Conservation (phyloP, 805 yeast species). For the Candida germanica region DNA sequence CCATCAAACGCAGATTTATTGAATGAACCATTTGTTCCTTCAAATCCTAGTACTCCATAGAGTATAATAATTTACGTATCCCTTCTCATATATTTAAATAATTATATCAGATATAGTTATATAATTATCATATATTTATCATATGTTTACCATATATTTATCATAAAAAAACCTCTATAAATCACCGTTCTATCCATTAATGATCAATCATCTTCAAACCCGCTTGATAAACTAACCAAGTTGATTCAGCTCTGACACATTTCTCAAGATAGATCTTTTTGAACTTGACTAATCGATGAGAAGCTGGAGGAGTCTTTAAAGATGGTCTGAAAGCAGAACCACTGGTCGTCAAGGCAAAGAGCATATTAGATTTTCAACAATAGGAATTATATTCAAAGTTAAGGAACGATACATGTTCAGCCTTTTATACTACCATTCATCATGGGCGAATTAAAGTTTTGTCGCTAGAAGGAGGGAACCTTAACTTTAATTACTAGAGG, state of each 20-base stretch:
- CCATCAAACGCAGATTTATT: conserved; percentile 31
- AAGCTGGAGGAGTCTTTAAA: conserved; percentile 25
- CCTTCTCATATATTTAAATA: neutral
- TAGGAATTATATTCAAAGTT: no score
- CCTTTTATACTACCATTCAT: no score
- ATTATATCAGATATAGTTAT: neutral
- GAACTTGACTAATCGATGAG: conserved; percentile 39
- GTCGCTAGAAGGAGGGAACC: no score
- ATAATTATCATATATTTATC: conserved; percentile 1
- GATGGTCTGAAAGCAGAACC: conserved; percentile 41
- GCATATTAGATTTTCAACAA: conserved; percentile 8
- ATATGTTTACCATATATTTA: neutral
- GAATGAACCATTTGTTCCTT: conserved; percentile 14
- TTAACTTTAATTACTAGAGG: no score
- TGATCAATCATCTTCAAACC: neutral
- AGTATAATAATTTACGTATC: conserved; percentile 1
- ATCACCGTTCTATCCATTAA: no score
- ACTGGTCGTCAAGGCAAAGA: conserved; percentile 26
- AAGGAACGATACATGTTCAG: neutral
- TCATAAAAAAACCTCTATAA: no score
- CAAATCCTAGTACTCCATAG: conserved; percentile 3
- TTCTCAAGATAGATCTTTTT: conserved; percentile 27
- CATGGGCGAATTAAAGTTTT: no score
- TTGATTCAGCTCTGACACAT: conserved; percentile 7
- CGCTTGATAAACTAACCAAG: neutral